Conservation (phyloP, 2,329 filamentous ascomycete species). For the Microsporum ferrugineum region DNA sequence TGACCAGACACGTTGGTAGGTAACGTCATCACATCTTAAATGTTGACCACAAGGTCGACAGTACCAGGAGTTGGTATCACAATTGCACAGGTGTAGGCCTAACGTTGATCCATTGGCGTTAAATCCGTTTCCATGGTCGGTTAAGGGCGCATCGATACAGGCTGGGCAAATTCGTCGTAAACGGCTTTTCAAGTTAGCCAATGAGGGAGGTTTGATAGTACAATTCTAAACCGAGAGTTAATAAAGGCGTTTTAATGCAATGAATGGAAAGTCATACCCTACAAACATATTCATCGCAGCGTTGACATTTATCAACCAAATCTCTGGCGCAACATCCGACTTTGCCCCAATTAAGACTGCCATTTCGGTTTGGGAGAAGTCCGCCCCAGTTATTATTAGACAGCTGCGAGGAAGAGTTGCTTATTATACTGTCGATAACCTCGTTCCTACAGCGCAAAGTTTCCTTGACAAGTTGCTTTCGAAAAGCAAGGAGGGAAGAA, state of each 20-base stretch:
- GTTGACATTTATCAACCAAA: constrained; percentile 71
- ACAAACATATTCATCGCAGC: constrained; percentile 67
- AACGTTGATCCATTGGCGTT: constrained; percentile 17
- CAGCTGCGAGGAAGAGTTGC: not conserved
- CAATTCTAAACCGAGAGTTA: constrained; percentile 59
- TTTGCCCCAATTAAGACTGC: not conserved
- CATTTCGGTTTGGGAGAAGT: not conserved
- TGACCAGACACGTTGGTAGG: constrained; percentile 62
- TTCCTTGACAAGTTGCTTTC: constrained; percentile 57
- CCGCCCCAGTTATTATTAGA: not conserved
- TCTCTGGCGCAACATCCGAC: constrained; percentile 59
- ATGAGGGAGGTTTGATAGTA: constrained; percentile 67
- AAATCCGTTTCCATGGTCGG: constrained; percentile 18
- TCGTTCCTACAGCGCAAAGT: constrained; percentile 76
- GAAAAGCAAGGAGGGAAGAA: constrained; percentile 65
- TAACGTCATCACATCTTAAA: constrained; percentile 47
- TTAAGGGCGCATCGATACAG: constrained; percentile 61
- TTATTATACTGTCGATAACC: constrained; percentile 22
- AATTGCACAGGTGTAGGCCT: constrained; percentile 45
- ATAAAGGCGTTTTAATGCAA: not conserved
- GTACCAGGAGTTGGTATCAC: constrained; percentile 57
- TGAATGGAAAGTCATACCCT: constrained; percentile 46
- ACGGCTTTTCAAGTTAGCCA: constrained; percentile 55
- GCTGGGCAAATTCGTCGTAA: constrained; percentile 69
- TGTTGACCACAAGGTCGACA: constrained; percentile 72